A percentile compares a stretch with the other conserved stretches of the same genome.
phyloP scores from a whole-genome alignment of 2,329 filamentous ascomycete genomes.

The Aspergillus brunneoviolaceus region DNA sequence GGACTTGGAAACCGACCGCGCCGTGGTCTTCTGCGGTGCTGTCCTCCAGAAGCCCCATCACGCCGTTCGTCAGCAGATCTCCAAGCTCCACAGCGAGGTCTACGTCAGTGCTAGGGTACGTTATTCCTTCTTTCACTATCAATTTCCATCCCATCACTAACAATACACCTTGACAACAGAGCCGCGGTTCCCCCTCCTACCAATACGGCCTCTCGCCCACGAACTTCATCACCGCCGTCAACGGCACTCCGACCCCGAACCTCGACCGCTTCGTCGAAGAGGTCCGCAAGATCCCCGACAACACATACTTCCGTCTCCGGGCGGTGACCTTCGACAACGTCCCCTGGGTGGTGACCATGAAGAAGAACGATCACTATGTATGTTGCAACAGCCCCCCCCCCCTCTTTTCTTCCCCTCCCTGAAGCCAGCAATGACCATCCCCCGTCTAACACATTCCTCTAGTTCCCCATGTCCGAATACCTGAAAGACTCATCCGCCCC shows the following conservation, averaged over 20 bases:
- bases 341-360: constrained; percentile 99
- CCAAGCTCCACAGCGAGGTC: constrained; percentile 91
- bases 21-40: constrained; percentile 92
- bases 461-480: constrained; percentile 67
- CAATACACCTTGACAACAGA: constrained; percentile 35
- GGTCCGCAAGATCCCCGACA: constrained; percentile 86
- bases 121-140: background rate
- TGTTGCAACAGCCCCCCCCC: constrained; percentile 20
- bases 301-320: constrained; percentile 95
- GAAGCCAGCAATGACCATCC: too few species aligned
- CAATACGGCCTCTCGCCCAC: constrained; percentile 92
- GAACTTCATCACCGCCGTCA: constrained; percentile 96
- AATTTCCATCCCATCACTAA: constrained; percentile 10
- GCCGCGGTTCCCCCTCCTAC: constrained; percentile 77
- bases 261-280: constrained; percentile 76
- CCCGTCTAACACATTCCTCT: background rate
- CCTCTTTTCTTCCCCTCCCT: too few species aligned
- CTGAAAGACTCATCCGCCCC: constrained; percentile 55
- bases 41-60: constrained; percentile 92
- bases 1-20: constrained; percentile 87
- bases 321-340: constrained; percentile 99
- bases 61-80: constrained; percentile 95
- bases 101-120: constrained; percentile 79
- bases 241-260: constrained; percentile 80
- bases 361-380: constrained; percentile 97